Evolutionary conservation across 768 basidiomycete genomes (phyloP).

Genomic region (Sutorius australiensis): DNA sequence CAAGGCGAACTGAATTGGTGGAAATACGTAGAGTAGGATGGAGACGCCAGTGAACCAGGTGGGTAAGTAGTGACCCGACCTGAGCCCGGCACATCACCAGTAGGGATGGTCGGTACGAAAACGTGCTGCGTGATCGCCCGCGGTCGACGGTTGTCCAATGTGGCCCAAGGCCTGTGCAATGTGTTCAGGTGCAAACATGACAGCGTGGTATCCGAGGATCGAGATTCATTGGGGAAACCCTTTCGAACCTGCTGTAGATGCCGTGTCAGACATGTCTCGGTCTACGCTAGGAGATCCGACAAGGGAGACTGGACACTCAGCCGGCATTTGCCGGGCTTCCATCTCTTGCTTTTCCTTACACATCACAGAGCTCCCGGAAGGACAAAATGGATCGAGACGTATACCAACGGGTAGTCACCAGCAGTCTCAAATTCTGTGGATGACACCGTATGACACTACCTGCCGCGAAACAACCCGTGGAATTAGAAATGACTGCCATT

Average conservation of each 20-base stretch:
- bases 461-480: too few relatives aligned
- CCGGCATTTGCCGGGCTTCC: too few relatives aligned
- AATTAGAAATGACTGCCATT: too few relatives aligned
- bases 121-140: conserved; percentile 67
- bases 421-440: too few relatives aligned
- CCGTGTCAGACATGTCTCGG: conserved; percentile 42
- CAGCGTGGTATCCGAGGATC: conserved; percentile 82
- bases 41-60: conserved; percentile 48
- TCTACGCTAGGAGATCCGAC: conserved; percentile 75
- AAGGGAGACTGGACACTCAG: conserved; percentile 25
- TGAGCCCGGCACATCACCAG: conserved; percentile 2
- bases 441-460: too few relatives aligned
- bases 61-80: conserved; percentile 15
- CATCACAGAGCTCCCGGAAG: too few relatives aligned
- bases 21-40: conserved; percentile 50
- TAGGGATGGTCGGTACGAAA: conserved; percentile 49
- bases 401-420: too few relatives aligned
- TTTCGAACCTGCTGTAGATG: conserved; percentile 29
- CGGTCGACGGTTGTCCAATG: conserved; percentile 36
- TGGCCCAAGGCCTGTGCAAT: conserved; percentile 20
- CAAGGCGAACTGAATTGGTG: conserved; percentile 52
- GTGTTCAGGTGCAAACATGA: conserved; percentile 60
- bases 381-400: too few relatives aligned
- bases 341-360: too few relatives aligned
- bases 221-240: conserved; percentile 47